phyloP scores from a whole-genome alignment of 169 alveolate species.

The Plasmodium gallinaceum region DNA sequence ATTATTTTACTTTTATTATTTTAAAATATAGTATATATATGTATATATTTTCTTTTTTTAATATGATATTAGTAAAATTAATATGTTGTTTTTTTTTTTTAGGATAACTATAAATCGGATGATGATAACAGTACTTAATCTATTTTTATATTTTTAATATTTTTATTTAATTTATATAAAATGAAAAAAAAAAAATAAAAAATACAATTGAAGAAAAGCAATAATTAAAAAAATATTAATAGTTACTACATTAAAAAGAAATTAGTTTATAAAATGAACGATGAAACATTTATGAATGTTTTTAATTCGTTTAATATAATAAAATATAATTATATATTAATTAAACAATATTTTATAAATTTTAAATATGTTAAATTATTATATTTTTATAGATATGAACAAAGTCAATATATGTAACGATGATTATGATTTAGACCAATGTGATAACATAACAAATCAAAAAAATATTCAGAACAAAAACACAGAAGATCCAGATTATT shows the following conservation, averaged over 20 bases:
- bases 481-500: conserved; percentile 72
- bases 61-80: background rate
- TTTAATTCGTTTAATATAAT: too few species aligned
- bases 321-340: too few species aligned
- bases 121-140: conserved; percentile 59
- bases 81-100: conserved; percentile 1
- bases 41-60: background rate
- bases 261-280: too few species aligned
- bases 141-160: conserved; percentile 15
- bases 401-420: conserved; percentile 38
- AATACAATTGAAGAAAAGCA: too few species aligned
- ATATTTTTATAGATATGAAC: conserved; percentile 43
- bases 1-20: background rate
- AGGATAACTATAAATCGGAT: conserved; percentile 71
- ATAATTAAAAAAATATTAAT: too few species aligned
- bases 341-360: too few species aligned
- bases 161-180: background rate
- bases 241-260: too few species aligned
- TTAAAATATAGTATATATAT: background rate
- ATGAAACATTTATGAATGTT: too few species aligned
- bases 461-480: conserved; percentile 46
- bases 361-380: background rate
- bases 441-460: conserved; percentile 33
- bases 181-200: too few species aligned
- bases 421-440: conserved; percentile 52